A percentile compares a stretch with the other conserved stretches of the same genome.
Evolutionary conservation across 495 filamentous ascomycete genomes (phyloP).

Genomic region (Hyaloscypha bicolor): DNA sequence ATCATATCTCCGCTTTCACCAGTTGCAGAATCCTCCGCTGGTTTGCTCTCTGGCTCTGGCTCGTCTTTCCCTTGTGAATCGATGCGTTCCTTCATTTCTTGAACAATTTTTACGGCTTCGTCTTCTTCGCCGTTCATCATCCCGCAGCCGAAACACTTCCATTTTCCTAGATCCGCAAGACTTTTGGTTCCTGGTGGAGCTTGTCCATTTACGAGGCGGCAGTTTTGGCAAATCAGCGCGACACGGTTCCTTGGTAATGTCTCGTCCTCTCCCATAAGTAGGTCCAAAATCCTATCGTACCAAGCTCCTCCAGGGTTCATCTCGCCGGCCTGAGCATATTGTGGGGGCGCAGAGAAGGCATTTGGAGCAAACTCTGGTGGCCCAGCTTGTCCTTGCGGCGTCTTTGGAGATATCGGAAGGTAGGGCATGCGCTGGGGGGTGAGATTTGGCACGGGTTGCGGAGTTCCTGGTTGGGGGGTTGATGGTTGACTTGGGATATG

Average conservation of each 20-base stretch:
- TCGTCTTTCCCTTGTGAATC: conserved; percentile 8
- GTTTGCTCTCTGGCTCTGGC: conserved; percentile 13
- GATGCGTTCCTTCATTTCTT: conserved; percentile 43
- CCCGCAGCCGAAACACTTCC: conserved; percentile 86
- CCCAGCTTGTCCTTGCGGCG: conserved; percentile 10
- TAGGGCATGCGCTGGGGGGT: conserved; percentile 22
- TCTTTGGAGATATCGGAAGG: conserved; percentile 15
- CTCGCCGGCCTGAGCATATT: conserved; percentile 34
- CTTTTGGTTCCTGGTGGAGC: conserved; percentile 84
- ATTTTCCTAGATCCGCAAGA: conserved; percentile 79
- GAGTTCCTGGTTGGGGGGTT: conserved; percentile 28
- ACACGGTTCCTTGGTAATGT: conserved; percentile 88
- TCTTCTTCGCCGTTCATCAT: conserved; percentile 82
- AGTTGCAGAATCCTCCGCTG: neutral
- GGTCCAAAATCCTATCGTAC: conserved; percentile 93
- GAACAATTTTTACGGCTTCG: conserved; percentile 63
- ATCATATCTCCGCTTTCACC: conserved; percentile 16
- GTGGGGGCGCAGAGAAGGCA: conserved; percentile 40
- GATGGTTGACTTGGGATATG: conserved; percentile 28
- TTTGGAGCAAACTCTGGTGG: conserved; percentile 60
- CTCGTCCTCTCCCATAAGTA: conserved; percentile 94
- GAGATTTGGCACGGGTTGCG: conserved; percentile 31
- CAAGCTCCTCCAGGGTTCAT: conserved; percentile 61
- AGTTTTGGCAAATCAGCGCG: conserved; percentile 81
- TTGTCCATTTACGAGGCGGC: conserved; percentile 92